A percentile compares a stretch with the other conserved stretches of the same genome.
Evolutionary conservation across 495 filamentous ascomycete species (phyloP).

Genomic region (Trichoderma reesei): DNA sequence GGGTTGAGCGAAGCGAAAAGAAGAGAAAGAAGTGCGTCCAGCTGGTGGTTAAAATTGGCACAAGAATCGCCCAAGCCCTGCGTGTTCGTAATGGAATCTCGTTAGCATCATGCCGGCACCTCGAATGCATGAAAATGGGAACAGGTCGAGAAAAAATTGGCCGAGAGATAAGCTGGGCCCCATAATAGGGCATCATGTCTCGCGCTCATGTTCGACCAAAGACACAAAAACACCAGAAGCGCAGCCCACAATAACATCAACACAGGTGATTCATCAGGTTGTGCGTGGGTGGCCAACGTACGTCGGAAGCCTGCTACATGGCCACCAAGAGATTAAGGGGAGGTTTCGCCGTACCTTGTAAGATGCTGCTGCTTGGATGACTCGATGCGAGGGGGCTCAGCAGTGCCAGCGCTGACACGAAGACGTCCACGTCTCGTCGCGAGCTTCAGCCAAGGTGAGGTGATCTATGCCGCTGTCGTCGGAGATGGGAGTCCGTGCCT

Average conservation of each 20-base stretch:
- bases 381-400: background rate
- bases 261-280: constrained; percentile 5
- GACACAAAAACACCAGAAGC: background rate
- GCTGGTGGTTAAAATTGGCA: too few species aligned
- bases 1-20: background rate
- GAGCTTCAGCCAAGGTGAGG: background rate
- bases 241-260: constrained; percentile 1
- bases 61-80: background rate
- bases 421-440: too few species aligned
- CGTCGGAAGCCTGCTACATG: constrained; percentile 1
- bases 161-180: background rate
- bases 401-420: too few species aligned
- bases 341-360: too few species aligned
- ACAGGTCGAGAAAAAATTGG: too few species aligned
- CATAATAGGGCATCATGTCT: constrained; percentile 4
- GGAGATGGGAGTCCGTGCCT: background rate
- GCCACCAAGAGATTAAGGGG: background rate
- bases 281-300: background rate
- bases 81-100: background rate
- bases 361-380: too few species aligned
- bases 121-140: background rate
- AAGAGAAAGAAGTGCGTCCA: background rate
- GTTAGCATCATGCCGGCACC: constrained; percentile 3
- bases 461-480: background rate
- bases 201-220: too few species aligned